Percentiles rank a stretch among this genome's conserved stretches.
phyloP scores from a whole-genome alignment of 805 yeast genomes.

The Wickerhamiella musiphila region DNA sequence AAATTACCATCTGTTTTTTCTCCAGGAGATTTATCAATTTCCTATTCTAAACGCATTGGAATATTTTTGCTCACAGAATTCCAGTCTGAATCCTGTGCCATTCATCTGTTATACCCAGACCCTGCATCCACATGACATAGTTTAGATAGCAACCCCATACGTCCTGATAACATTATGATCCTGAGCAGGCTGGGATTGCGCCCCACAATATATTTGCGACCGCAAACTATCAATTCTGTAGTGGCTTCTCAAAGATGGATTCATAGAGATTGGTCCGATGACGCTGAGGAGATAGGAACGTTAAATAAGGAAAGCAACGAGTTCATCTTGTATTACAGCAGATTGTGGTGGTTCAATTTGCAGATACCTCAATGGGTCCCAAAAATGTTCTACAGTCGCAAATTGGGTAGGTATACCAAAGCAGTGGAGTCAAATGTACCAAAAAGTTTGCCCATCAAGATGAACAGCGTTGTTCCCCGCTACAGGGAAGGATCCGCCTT shows the following conservation, averaged over 20 bases:
- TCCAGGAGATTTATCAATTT: not conserved
- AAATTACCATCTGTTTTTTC: not conserved
- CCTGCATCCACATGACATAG: too few relatives aligned
- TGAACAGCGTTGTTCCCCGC: slow-evolving; percentile 50
- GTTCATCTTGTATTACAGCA: slow-evolving; percentile 1
- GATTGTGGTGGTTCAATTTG: not conserved
- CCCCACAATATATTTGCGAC: too few relatives aligned
- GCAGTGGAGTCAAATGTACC: not conserved
- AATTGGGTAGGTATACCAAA: too few relatives aligned
- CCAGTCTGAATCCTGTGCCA: too few relatives aligned
- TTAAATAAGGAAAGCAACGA: not conserved
- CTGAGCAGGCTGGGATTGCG: too few relatives aligned
- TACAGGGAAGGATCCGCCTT: slow-evolving; percentile 87
- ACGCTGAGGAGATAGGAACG: not conserved
- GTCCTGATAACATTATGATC: too few relatives aligned
- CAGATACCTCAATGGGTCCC: not conserved
- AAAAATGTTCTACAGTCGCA: not conserved
- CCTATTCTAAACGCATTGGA: not conserved
- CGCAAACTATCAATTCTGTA: too few relatives aligned
- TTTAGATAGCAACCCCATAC: too few relatives aligned
- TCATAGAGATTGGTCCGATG: too few relatives aligned
- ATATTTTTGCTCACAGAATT: too few relatives aligned
- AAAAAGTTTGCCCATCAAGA: slow-evolving; percentile 19
- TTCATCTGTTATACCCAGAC: not conserved
- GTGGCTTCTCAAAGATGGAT: too few relatives aligned